A percentile compares a stretch with the other conserved stretches of the same genome.
These are phyloP conservation scores for Pichia californica DNA, from an alignment of 805 yeast species.

Conservation along the genomic window DNA sequence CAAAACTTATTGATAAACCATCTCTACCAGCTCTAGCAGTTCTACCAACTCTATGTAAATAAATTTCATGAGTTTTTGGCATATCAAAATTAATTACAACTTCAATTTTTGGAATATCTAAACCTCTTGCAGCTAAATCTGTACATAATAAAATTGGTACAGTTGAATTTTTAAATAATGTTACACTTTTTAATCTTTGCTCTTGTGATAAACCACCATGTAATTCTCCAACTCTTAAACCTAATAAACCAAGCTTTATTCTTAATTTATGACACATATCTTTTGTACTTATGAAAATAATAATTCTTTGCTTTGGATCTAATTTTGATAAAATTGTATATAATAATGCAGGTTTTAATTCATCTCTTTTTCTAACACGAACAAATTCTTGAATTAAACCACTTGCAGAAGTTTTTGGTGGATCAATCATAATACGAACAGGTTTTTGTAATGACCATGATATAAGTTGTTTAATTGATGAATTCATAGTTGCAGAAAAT, in stretches of 20 bases:
- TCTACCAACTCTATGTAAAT: slow-evolving; percentile 97
- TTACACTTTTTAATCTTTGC: slow-evolving; percentile 82
- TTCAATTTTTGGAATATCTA: slow-evolving; percentile 97
- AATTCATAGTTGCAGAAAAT: slow-evolving; percentile 98
- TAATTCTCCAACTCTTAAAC: slow-evolving; percentile 70
- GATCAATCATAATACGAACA: slow-evolving; percentile 91
- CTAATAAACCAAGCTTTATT: slow-evolving; percentile 65
- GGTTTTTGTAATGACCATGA: slow-evolving; percentile 86
- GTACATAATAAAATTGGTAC: slow-evolving; percentile 93
- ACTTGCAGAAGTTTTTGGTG: slow-evolving; percentile 91
- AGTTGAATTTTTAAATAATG: slow-evolving; percentile 69
- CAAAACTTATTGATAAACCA: slow-evolving; percentile 89
- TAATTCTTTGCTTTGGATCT: slow-evolving; percentile 63
- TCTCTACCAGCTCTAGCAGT: slow-evolving; percentile 99
- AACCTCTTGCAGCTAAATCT: slow-evolving; percentile 97
- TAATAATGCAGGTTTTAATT: slow-evolving; percentile 75
- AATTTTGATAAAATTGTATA: slow-evolving; percentile 63
- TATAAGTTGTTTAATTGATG: slow-evolving; percentile 79
- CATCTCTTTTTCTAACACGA: slow-evolving; percentile 86
- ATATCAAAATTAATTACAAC: slow-evolving; percentile 90
- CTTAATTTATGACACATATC: slow-evolving; percentile 85
- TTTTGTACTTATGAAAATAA: slow-evolving; percentile 88
- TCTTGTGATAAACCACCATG: slow-evolving; percentile 87
- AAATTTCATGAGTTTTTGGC: slow-evolving; percentile 89
- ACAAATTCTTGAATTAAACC: slow-evolving; percentile 91